Conservation (phyloP, 208 protist species). For the Acanthamoeba lenticulata region DNA sequence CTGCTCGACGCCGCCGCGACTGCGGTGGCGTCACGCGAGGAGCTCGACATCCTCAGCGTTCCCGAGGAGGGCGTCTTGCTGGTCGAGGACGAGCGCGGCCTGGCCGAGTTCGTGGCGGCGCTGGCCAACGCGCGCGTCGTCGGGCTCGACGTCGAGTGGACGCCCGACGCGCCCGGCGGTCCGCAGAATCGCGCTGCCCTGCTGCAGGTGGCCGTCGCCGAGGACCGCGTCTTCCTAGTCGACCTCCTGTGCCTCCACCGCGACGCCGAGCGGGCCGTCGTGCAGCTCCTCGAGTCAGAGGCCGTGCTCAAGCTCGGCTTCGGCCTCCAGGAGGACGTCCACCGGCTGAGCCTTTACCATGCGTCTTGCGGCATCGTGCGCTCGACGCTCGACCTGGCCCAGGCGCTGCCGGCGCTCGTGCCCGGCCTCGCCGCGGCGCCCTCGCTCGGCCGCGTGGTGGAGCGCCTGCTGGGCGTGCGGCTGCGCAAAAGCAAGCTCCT, state of each 20-base stretch:
- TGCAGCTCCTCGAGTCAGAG: neutral
- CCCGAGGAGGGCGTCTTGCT: slow-evolving; percentile 29
- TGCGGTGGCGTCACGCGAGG: too few species aligned
- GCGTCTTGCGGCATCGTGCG: neutral
- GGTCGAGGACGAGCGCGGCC: neutral
- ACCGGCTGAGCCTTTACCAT: neutral
- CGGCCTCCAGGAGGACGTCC: slow-evolving; percentile 29
- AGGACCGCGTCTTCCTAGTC: slow-evolving; percentile 15
- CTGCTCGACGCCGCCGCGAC: neutral
- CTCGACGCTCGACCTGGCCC: neutral
- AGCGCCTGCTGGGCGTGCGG: neutral
- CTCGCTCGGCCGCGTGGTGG: slow-evolving; percentile 3
- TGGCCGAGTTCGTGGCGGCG: neutral
- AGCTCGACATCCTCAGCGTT: neutral
- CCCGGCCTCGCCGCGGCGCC: neutral
- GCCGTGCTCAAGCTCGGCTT: slow-evolving; percentile 27
- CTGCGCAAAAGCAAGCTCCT: slow-evolving; percentile 47
- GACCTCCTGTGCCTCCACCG: neutral
- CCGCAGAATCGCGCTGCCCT: neutral
- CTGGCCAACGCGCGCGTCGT: neutral
- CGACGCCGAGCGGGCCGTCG: neutral
- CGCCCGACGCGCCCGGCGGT: neutral
- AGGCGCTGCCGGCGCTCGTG: neutral
- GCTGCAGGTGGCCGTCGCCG: slow-evolving; percentile 18
- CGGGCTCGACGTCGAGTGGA: slow-evolving; percentile 47